phyloP scores from a whole-genome alignment of 23 red algal genomes.

The Pyropia haitanensis region DNA sequence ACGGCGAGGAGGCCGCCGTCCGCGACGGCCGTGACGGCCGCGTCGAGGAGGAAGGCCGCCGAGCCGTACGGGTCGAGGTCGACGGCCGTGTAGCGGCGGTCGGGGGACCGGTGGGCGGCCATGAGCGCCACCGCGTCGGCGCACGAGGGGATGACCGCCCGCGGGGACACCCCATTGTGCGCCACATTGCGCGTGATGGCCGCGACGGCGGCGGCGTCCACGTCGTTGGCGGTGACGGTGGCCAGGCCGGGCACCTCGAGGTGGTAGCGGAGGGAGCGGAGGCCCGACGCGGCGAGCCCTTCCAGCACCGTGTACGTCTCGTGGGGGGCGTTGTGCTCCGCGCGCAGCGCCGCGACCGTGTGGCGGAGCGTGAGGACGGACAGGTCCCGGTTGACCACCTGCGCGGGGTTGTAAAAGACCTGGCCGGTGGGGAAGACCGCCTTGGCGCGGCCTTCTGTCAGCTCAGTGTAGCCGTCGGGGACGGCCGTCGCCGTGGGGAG shows the following conservation, averaged over 20 bases:
- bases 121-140: conserved; percentile 71
- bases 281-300: conserved; percentile 69
- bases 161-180: conserved; percentile 48
- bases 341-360: conserved; percentile 6
- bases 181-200: conserved; percentile 52
- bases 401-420: conserved; percentile 97
- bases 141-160: conserved; percentile 22
- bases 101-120: conserved; percentile 13
- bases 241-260: conserved; percentile 55
- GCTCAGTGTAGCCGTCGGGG: conserved; percentile 11
- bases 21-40: conserved; percentile 57
- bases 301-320: conserved; percentile 39
- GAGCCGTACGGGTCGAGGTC: conserved; percentile 94
- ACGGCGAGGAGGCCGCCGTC: conserved; percentile 84
- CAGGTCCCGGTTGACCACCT: conserved; percentile 96
- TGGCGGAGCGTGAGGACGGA: conserved; percentile 68
- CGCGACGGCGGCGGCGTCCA: conserved; percentile 51
- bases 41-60: conserved; percentile 70
- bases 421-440: conserved; percentile 49
- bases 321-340: conserved; percentile 2
- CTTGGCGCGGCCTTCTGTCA: conserved; percentile 68
- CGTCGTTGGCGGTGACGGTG: conserved; percentile 79
- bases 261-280: conserved; percentile 87
- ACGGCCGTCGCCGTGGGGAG: neutral
- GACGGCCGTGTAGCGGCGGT: conserved; percentile 58